These are phyloP conservation scores for Acacia crassicarpa DNA, from an alignment of 306 rosid species.

Conservation along the genomic window DNA sequence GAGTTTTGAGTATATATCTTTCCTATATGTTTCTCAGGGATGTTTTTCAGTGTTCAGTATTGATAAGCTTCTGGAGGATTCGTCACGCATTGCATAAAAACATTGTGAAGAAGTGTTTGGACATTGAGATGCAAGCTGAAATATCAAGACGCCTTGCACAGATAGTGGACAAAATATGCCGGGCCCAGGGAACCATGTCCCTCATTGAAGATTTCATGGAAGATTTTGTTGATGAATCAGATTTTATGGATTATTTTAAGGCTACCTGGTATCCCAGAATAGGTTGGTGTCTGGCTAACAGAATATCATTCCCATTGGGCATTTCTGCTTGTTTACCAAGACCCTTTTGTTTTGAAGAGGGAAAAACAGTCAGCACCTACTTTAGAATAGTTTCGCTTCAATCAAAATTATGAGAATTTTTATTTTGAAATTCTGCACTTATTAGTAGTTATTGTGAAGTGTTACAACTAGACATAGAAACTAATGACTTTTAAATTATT, in stretches of 20 bases:
- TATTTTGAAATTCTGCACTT: conserved; percentile 10
- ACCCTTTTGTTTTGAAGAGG: not conserved
- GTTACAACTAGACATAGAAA: not conserved
- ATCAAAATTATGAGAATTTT: not conserved
- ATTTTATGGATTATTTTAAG: conserved; percentile 84
- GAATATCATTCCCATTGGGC: not conserved
- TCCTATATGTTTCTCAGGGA: conserved; percentile 62
- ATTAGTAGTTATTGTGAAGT: not conserved
- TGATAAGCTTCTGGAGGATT: conserved; percentile 82
- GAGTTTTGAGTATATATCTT: conserved; percentile 25
- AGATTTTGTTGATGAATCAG: conserved; percentile 68
- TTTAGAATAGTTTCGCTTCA: conserved; percentile 8
- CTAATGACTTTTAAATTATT: not conserved
- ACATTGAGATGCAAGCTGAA: conserved; percentile 61
- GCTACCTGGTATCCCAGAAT: conserved; percentile 84
- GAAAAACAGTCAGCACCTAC: not conserved
- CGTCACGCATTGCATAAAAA: conserved; percentile 88
- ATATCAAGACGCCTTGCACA: conserved; percentile 61
- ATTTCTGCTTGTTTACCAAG: conserved; percentile 8
- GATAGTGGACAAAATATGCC: conserved; percentile 62
- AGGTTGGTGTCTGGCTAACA: conserved; percentile 50
- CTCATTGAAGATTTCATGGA: conserved; percentile 73
- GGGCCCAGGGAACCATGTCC: conserved; percentile 44
- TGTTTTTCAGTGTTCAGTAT: conserved; percentile 77
- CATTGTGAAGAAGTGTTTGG: conserved; percentile 56